Base-by-base conservation (phyloP, 495 filamentous ascomycete species). In the Hypoxylon lienhwacheense region DNA sequence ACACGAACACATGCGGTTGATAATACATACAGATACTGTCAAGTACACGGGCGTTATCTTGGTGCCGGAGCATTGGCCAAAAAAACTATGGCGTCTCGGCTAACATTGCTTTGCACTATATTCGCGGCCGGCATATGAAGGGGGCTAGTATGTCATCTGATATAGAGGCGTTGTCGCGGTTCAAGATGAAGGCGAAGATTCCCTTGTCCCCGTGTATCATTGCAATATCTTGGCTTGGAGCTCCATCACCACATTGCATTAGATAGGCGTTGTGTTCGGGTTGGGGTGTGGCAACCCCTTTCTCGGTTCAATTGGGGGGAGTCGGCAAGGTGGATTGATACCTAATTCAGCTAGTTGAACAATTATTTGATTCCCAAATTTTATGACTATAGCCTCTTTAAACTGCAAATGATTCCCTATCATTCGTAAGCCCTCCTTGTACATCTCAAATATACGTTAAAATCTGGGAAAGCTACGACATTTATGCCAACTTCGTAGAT, bases 181-280 rank as follows among this genome's bases (percentile, higher is more conserved):
- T 50, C n/a, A 24, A 41, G 45, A 54, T 34, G 34, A 26, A 44
- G 25, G 41, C 16, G 25, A 47, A 33, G 31, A 54, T 24, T 44
- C 15, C 25, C n/a, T 29, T 39, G 25, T 19, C 40, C 32, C 39
- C 40, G 1, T 66, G 64, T 66, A 64, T 44, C 29, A 64, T 50
- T 62, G 62, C 31, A 37, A 22, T 25, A 37, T 11, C 44, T 12
- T 29, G 32, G 41, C 21, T 5, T 7, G 24, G 15, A 31, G 36
- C 15, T 19, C 12, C 11, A 22, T 10, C 19, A 21, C 16, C 2
- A 4, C 14, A 52, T 44, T 66, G 64, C 64, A 66, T 66, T 66
- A 66, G 64, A 66, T 53, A 56, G 64, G 64, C 61, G 64, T 66
- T 66, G 56, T 24, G 41, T 44, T 40, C 15, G 24, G 51, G 16